Base-by-base conservation (phyloP, 257 asterid species). In the Perilla frutescens region DNA sequence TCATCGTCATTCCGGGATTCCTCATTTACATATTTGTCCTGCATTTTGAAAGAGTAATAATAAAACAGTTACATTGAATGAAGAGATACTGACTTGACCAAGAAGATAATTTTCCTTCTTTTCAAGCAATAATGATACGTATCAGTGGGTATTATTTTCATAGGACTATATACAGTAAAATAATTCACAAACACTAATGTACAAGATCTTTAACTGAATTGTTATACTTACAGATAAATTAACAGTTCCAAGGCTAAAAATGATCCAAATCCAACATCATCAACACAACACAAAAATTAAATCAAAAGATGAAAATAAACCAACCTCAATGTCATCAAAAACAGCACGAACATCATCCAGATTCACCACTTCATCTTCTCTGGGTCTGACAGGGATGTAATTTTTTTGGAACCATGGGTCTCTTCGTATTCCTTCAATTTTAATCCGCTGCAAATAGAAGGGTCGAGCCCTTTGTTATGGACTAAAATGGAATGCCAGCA, bases 321-420 rank as follows among this genome's bases (percentile, higher is more conserved):
- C 39, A 69, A 91, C 99, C 98, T 90, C 88, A 51, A 91, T 90
- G 83, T 85, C 98, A 69, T 90, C 84, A 73, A 94, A 90, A 78
- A 91, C 99, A 72, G 97, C 99, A 81, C 72, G 69, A 74, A 94
- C 85, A 67, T 91, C 97, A 80, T 90, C 99, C 87, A 94, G 81
- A 82, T 85, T 88, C 84, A 90, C 98, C 78, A 66, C 84, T 85
- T 86, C 93, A 72, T 90, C 96, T 76, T 86, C 89, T 71, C 77
- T 85, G 57, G 88, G 89, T 69, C 81, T 82, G 62, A 89, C 85
- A 72, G 99, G 81, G 72, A 71, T 63, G 71, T 91, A 94, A 78
- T 78, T 82, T 77, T 79, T 87, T 81, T 50, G 82, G 84, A 94
- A 94, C 98, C 99, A 94, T 7, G 87, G 86, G 56, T 94, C 96